Base-by-base conservation (phyloP, 169 alveolate genomes). In the Eimeria necatrix region DNA sequence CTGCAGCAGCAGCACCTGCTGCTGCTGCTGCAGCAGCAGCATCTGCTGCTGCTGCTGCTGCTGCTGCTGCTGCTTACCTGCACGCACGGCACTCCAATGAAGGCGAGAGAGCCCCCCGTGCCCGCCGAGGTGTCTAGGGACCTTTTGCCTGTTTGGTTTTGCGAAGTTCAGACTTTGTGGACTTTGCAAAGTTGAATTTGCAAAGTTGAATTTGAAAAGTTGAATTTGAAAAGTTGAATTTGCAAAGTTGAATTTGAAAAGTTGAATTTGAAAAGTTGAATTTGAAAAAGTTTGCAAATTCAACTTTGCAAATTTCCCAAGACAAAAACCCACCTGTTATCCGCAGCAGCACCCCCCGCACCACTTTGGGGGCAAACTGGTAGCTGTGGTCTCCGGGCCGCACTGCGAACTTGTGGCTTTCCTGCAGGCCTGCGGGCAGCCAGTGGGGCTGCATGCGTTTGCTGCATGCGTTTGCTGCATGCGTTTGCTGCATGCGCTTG, bases 101-200 rank as follows among this genome's bases (percentile, higher is more conserved):
- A 91, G 4, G 84, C 70, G 9, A 91, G 24, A 4, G 91, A 76
- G n/a, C 95, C 95, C 12, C 95, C 95, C 4, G 95, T 91, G 59
- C 78, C 95, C 22, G 68, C 59, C 4, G 89, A 14, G n/a, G 80
- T 71, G 61, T 46, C 73, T 7, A 64, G 88, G 3, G 74, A n/a
- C 53, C 80, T 84, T 4, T 9, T 84, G 76, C 76, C 92, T 84
- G 18, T 71, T n/a, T 32, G 22, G 20, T 32, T 14, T 16, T 20
- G 59, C 73, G 5, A 26, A 10, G 2, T 6, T 76, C 5, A 41
- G 48, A 10, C 4, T 76, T 18, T 71, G n/a, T 16, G n/a, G 3
- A 4, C 49, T 9, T 24, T 32, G 18, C 41, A n/a, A n/a, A n/a
- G n/a, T n/a, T n/a, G n/a, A n/a, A n/a, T n/a, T n/a, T n/a, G n/a